Evolutionary conservation across 306 rosid species (phyloP).

Genomic region (Acacia confusa): DNA sequence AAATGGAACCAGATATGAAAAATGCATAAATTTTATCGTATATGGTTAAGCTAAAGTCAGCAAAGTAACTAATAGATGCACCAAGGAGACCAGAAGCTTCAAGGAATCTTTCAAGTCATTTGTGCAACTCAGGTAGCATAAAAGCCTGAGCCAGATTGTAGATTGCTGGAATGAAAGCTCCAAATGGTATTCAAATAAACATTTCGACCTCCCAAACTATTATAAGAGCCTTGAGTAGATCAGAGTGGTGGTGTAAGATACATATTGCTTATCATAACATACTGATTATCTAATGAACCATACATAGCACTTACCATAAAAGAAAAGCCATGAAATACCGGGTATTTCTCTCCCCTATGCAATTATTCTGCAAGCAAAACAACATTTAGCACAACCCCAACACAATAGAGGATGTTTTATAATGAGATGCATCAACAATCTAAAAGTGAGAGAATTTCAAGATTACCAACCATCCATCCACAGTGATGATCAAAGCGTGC

Average conservation of each 20-base stretch:
- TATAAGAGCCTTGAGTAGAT: background rate
- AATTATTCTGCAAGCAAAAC: slow-evolving; percentile 75
- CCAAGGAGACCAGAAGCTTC: background rate
- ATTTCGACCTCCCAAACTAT: background rate
- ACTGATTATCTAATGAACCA: slow-evolving; percentile 21
- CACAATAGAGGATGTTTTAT: slow-evolving; percentile 1
- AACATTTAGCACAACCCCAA: slow-evolving; percentile 28
- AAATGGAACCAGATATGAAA: slow-evolving; percentile 25
- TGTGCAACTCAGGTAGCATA: background rate
- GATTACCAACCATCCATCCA: slow-evolving; percentile 90
- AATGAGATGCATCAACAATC: slow-evolving; percentile 6
- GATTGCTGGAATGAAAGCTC: background rate
- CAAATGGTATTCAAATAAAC: background rate
- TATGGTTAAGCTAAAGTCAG: slow-evolving; percentile 21
- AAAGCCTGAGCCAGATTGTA: background rate
- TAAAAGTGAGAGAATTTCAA: slow-evolving; percentile 14
- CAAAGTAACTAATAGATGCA: slow-evolving; percentile 10
- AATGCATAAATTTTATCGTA: slow-evolving; percentile 11
- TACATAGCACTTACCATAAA: slow-evolving; percentile 76
- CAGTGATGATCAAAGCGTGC: slow-evolving; percentile 98
- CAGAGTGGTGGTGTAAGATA: background rate
- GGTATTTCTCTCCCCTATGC: slow-evolving; percentile 93
- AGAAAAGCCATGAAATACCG: slow-evolving; percentile 88
- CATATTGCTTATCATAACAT: slow-evolving; percentile 3
- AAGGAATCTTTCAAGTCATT: background rate